Base-by-base conservation (phyloP, 495 filamentous ascomycete species). In the Aspergillus sparsus region DNA sequence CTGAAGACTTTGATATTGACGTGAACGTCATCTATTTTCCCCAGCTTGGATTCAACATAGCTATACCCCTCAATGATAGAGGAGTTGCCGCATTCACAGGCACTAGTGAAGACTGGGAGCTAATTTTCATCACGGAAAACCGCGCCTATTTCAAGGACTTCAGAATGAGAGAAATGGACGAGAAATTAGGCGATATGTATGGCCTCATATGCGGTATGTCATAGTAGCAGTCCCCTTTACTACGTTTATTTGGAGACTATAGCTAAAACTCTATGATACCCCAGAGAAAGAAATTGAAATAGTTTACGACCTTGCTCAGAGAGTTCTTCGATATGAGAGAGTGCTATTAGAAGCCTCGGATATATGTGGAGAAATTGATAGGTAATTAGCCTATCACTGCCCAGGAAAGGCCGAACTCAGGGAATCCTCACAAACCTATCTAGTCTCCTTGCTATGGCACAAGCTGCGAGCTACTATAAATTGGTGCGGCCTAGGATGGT, bases 261-360 rank as follows among this genome's bases (percentile, higher is more conserved):
- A 6, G 33, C 33, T 2, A 58, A 7, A 0, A 36, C 2, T 21
- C 9, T 12, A 21, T 11, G n/a, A 10, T 32, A 37, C 49, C 49
- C 21, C 54, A 93, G 94, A 98, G 66, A 88, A 85, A 57, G 94
- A 98, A 66, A 95, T 98, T 55, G 90, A 96, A 65, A 87, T 98
- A 27, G 82, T 93, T 5, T 87, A 96, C 71, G 80, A 87, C 12
- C 81, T 98, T 34, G 85, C 90, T 1, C 84, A 90, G 33, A 77
- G 76, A 55, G 81, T 97, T 32, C 77, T 96, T 5, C 78, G 85
- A 57, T 86, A 89, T 62, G 89, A 93, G 69, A 77, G 81, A 13
- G 68, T 85, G 8, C 82, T 98, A 5, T 77, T 83, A 6, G 64
- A 74, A 7, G 85, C 87, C 21, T 94, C 91, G 1, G 86, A 90